Base-by-base conservation (phyloP, 202 grass and related monocot species). In the Setaria viridis region DNA sequence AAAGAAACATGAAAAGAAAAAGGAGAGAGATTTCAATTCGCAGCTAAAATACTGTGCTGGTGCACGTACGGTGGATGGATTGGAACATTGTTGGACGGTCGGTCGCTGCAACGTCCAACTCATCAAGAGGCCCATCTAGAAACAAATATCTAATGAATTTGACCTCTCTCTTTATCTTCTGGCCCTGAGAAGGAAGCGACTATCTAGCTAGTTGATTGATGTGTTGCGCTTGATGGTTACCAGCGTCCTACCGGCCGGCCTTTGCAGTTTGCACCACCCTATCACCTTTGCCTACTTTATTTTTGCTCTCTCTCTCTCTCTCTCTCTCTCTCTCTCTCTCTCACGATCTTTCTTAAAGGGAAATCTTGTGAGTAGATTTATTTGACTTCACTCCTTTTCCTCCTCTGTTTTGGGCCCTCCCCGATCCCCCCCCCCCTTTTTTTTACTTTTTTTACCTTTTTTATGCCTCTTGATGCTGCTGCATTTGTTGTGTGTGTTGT, bases 31-130 rank as follows among this genome's bases (percentile, higher is more conserved):
- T 39, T 15, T 15, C 25, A 25, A 25, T 25, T 72, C 12, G 20
- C 42, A 11, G 20, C 4, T 29, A 14, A 20, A 6, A 5, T 25
- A 6, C 16, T 62, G 14, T 45, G 41, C 20, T 25, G 12, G 41
- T 70, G 67, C 41, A 25, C 67, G 67, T 69, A 45, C 39, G 19
- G 3, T 69, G 10, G 67, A 60, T 69, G 10, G 67, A 60, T 60
- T 15, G 25, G 70, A 33, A 15, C n/a, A 62, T 67, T 15, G 68
- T 67, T 73, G 3, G 13, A 14, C 29, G 67, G 8, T 41, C 67
- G 76, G 87, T 54, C 11, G 87, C 77, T 89, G 87, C 69, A 5
- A 80, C 82, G 87, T 85, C 82, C 55, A 69, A 51, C 59, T 85
- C 87, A 42, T 41, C 53, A 4, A 46, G 62, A 32, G 29, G 50